Evolutionary conservation across 345 rosid genomes (phyloP), one percentile per base, ranked within the genome.

Genomic region (Moricandia arvensis): DNA sequence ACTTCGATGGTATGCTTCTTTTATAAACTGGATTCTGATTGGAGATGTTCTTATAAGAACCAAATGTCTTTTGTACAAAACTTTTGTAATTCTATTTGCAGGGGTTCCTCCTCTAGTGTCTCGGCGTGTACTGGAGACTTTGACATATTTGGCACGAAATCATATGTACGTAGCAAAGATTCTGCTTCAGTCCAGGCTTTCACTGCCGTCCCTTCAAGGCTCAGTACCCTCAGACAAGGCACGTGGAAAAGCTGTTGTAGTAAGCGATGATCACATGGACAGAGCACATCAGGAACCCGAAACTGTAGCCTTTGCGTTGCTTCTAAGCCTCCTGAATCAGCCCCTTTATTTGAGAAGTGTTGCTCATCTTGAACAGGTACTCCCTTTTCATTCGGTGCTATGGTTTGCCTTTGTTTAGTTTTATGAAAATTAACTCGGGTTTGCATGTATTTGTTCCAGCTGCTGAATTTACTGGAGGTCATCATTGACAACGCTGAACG

Each of bases 351-450:
- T 87, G 82, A 90, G 98, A 86, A 94, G 98, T 67, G 77, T 94
- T 67, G 95, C 97, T 51, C 98, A 91, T 84, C 96, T 94, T 71
- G 98, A 94, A 80, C 98, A 90, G 98, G 98, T 91, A 68, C 24
- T 33, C 51, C 59, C 5, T 60, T 73, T 78, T 66, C 12, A 35
- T 72, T 66, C 55, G 71, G 49, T 43, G 31, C 26, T 65, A 26
- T 37, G 55, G 66, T 61, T 68, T 8, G 67, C 16, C 17, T n/a
- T 66, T 66, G 34, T 59, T 59, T 43, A 15, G 16, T 61, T 10
- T 72, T 21, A 54, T n/a, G 45, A 43, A 3, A 68, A 38, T 15
- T 17, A 73, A 53, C 74, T 66, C 59, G 30, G 53, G 63, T 11
- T 9, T 61, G 9, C 7, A 24, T 41, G 65, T 57, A 37, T 64